Conservation (phyloP, 2,329 filamentous ascomycete genomes). For the Rasamsonia emersonii region DNA sequence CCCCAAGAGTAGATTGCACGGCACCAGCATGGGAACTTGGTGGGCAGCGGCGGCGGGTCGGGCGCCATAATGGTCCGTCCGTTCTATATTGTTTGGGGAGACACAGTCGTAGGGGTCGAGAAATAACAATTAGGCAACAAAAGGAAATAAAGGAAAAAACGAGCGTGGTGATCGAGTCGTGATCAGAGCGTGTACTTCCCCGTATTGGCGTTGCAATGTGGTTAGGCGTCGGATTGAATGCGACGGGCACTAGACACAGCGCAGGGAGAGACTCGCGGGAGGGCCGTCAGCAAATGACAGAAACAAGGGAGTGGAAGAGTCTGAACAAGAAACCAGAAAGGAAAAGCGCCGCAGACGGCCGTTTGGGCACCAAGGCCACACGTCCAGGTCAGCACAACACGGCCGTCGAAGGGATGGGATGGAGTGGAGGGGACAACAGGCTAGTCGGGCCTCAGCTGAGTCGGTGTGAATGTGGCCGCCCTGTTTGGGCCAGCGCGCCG, state of each 20-base stretch:
- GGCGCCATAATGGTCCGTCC: constrained; percentile 33
- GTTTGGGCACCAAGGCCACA: too few species aligned
- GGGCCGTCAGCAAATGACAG: too few species aligned
- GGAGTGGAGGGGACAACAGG: neutral
- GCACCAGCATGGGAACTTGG: constrained; percentile 83
- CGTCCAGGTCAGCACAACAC: too few species aligned
- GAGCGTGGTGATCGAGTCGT: neutral
- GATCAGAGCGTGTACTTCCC: neutral
- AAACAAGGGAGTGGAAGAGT: too few species aligned
- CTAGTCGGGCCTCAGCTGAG: constrained; percentile 3
- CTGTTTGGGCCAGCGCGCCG: constrained; percentile 6
- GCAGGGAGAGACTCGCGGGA: too few species aligned
- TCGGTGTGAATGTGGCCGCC: constrained; percentile 6
- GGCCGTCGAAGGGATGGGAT: neutral
- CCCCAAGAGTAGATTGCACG: constrained; percentile 89
- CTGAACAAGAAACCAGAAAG: too few species aligned
- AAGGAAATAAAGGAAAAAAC: too few species aligned
- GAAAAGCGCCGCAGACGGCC: too few species aligned
- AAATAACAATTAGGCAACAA: constrained; percentile 2
- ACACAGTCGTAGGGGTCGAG: neutral
- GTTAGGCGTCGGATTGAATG: too few species aligned
- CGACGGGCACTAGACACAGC: too few species aligned
- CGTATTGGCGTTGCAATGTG: too few species aligned
- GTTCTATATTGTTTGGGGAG: neutral
- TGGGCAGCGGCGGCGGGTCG: constrained; percentile 50